Conservation (phyloP, 768 basidiomycete species). For the Suillus brevipes region DNA sequence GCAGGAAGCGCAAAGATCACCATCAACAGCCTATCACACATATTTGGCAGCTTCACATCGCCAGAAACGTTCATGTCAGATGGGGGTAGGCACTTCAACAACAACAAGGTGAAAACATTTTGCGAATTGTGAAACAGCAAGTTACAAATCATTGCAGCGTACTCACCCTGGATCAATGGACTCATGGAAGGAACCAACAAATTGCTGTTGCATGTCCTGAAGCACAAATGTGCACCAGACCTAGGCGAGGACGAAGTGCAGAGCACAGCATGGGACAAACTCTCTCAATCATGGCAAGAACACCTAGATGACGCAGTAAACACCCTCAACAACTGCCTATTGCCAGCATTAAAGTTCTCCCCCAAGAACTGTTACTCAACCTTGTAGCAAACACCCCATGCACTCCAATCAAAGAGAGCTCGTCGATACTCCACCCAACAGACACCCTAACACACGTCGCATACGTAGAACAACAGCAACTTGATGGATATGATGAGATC, state of each 20-base stretch:
- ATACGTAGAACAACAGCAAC: conserved; percentile 30
- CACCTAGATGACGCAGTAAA: conserved; percentile 27
- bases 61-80: conserved; percentile 40
- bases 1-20: conserved; percentile 31
- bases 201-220: conserved; percentile 27
- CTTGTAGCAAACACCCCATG: conserved; percentile 8
- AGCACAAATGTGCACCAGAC: conserved; percentile 34
- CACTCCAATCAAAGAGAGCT: conserved; percentile 4
- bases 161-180: conserved; percentile 38
- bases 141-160: conserved; percentile 27
- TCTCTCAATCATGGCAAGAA: conserved; percentile 34
- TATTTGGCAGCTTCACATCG: conserved; percentile 23
- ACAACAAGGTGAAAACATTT: conserved; percentile 25
- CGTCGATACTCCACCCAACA: neutral
- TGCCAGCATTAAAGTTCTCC: conserved; percentile 12
- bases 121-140: conserved; percentile 26
- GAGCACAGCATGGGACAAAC: conserved; percentile 14
- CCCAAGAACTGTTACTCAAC: conserved; percentile 12
- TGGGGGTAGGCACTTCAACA: conserved; percentile 16
- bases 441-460: conserved; percentile 23
- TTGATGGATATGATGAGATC: conserved; percentile 28
- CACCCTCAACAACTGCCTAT: conserved; percentile 19
- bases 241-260: conserved; percentile 27
- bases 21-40: conserved; percentile 15
- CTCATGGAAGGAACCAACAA: conserved; percentile 32